Conservation (phyloP, 495 filamentous ascomycete species). For the Baudoinia panamericana region DNA sequence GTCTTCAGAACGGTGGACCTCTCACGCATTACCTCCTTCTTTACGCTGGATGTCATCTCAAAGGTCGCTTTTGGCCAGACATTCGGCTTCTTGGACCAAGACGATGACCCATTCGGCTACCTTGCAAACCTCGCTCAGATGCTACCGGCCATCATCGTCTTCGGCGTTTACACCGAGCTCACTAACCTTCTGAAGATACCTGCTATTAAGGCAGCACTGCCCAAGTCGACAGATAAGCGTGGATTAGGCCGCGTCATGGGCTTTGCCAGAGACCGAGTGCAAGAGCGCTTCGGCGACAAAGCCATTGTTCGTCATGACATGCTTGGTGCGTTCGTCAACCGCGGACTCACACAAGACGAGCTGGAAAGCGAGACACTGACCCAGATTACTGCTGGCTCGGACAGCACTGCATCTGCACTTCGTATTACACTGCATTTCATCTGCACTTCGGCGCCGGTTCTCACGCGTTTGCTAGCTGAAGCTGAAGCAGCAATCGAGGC, state of each 20-base stretch:
- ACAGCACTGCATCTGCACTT: constrained; percentile 25
- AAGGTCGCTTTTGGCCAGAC: constrained; percentile 39
- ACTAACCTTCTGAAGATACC: constrained; percentile 23
- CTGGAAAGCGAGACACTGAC: constrained; percentile 31
- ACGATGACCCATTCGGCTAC: constrained; percentile 24
- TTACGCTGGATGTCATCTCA: constrained; percentile 40
- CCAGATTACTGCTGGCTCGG: constrained; percentile 31
- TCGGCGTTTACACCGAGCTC: constrained; percentile 23
- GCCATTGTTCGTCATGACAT: constrained; percentile 29
- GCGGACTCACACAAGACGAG: constrained; percentile 31
- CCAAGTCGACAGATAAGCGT: constrained; percentile 23
- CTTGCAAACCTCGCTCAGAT: constrained; percentile 22
- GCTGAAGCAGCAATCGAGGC: constrained; percentile 12
- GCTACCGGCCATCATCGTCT: constrained; percentile 23
- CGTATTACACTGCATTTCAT: constrained; percentile 24
- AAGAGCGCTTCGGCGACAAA: constrained; percentile 23
- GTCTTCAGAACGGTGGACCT: constrained; percentile 35
- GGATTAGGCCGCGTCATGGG: constrained; percentile 26
- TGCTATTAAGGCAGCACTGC: constrained; percentile 26
- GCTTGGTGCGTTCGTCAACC: constrained; percentile 33
- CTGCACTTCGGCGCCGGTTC: constrained; percentile 21
- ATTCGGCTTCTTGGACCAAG: constrained; percentile 34
- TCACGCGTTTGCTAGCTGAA: constrained; percentile 19
- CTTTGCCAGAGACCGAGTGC: constrained; percentile 22
- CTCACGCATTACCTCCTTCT: constrained; percentile 32